Base-by-base conservation (phyloP, 2,329 filamentous ascomycete genomes). In the Orbilia brochopaga region DNA sequence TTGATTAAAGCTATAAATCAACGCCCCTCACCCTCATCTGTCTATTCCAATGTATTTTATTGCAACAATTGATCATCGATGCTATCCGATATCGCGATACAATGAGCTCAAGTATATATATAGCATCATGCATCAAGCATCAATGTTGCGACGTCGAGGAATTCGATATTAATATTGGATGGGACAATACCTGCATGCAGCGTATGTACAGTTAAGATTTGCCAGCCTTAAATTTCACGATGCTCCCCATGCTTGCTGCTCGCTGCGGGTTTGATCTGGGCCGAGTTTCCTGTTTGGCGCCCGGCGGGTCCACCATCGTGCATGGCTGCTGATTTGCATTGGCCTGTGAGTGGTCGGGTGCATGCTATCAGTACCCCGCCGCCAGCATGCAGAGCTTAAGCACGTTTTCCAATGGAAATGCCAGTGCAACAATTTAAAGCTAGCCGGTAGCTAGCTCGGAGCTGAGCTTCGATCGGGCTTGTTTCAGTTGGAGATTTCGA, bases 281-380 rank as follows among this genome's bases (percentile, higher is more conserved):
- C 65, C 35, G 17, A 63, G 42, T 60, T 70, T 46, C 54, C 51
- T 50, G 55, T 72, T 65, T 72, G 56, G 60, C 67, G 67, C 59
- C n/a, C 66, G 42, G 60, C 27, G 54, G 57, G 48, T 19, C 54
- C 67, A 72, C 67, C 46, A 55, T 21, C 15, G 44, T 57, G 56
- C 51, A 42, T 57, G 60, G 32, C 24, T 17, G 48, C 44, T 64
- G 64, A 48, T 48, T n/a, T 48, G 44, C 44, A 4, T 17, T 54
- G 40, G 35, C n/a, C 57, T 69, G 11, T 69, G 44, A 56, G 24
- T 59, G 58, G 59, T 40, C 32, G 32, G 44, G 32, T 40, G 53
- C 35, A 44, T 15, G 15, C 44, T 10, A 40, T n/a, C 27, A 46
- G 40, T 40, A 63, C 65, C 58, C 53, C 58, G 58, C 66, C 56